Conservation (phyloP, 208 protist genomes). For the Endotrypanum monterogeii region DNA sequence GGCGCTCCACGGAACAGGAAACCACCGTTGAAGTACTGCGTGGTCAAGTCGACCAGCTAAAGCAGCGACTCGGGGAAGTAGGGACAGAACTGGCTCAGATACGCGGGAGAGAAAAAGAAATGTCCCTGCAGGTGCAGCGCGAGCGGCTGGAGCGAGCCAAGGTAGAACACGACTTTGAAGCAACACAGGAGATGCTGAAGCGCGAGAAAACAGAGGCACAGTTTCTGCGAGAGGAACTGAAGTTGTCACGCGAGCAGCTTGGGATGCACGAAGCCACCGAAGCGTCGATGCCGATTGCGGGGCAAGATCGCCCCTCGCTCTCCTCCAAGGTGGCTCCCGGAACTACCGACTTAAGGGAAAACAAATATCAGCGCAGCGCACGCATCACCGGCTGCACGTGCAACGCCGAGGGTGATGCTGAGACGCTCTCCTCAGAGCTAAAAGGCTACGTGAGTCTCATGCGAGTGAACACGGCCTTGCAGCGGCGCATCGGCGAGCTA, state of each 20-base stretch:
- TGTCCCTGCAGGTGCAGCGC: conserved; percentile 36
- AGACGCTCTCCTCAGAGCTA: conserved; percentile 38
- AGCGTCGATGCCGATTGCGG: neutral
- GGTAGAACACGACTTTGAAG: conserved; percentile 37
- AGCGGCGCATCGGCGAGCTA: conserved; percentile 35
- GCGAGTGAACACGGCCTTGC: conserved; percentile 57
- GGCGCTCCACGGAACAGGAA: conserved; percentile 41
- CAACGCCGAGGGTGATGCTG: conserved; percentile 17
- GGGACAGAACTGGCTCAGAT: conserved; percentile 47
- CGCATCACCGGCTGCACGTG: neutral
- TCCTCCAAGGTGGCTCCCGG: neutral
- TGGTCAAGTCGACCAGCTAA: conserved; percentile 50
- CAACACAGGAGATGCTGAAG: conserved; percentile 22
- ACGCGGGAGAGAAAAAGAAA: conserved; percentile 47
- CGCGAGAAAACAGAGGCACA: conserved; percentile 30
- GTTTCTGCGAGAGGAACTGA: conserved; percentile 49
- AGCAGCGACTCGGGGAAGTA: conserved; percentile 65
- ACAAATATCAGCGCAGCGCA: neutral
- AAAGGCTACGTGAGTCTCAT: conserved; percentile 76
- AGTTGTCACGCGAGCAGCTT: conserved; percentile 40
- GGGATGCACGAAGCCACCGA: conserved; percentile 35
- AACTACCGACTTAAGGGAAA: neutral
- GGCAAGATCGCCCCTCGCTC: neutral
- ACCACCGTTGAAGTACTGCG: conserved; percentile 50
- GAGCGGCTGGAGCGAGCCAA: conserved; percentile 40